Percentiles rank a stretch among this genome's conserved stretches.
These are phyloP conservation scores for Exidia glandulosa DNA, from an alignment of 768 basidiomycete species.

Conservation along the genomic window DNA sequence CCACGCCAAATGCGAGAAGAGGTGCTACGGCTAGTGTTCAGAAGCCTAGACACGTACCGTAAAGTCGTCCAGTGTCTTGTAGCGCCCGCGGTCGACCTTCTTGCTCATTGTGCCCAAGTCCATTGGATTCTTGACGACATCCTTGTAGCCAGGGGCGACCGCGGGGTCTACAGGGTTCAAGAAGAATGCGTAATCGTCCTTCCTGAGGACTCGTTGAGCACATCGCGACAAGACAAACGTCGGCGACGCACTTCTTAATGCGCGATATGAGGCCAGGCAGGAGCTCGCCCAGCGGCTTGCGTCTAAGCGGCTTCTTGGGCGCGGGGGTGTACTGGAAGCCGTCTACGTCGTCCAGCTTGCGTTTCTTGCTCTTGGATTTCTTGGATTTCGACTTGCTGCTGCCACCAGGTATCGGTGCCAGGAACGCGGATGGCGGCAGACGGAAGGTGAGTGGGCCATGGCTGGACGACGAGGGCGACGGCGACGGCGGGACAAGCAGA, in stretches of 20 bases:
- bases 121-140: slow-evolving; percentile 79
- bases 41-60: slow-evolving; percentile 33
- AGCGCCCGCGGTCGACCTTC: slow-evolving; percentile 68
- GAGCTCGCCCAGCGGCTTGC: slow-evolving; percentile 73
- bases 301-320: slow-evolving; percentile 45
- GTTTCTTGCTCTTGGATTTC: neutral
- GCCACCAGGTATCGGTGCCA: neutral
- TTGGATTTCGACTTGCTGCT: neutral
- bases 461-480: neutral
- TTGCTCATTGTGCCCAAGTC: slow-evolving; percentile 78
- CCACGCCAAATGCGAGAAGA: neutral
- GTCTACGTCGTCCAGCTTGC: neutral
- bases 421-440: neutral
- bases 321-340: slow-evolving; percentile 8
- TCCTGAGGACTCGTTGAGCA: slow-evolving; percentile 32
- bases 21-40: no score
- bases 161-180: slow-evolving; percentile 51
- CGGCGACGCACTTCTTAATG: slow-evolving; percentile 54
- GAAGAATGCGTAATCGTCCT: slow-evolving; percentile 82
- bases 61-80: slow-evolving; percentile 73
- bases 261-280: slow-evolving; percentile 52
- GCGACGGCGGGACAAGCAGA: neutral
- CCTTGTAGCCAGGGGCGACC: slow-evolving; percentile 50
- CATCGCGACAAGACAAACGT: neutral
- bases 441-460: neutral